Conservation (phyloP, 768 basidiomycete genomes). For the Rhizopogon rudus region DNA sequence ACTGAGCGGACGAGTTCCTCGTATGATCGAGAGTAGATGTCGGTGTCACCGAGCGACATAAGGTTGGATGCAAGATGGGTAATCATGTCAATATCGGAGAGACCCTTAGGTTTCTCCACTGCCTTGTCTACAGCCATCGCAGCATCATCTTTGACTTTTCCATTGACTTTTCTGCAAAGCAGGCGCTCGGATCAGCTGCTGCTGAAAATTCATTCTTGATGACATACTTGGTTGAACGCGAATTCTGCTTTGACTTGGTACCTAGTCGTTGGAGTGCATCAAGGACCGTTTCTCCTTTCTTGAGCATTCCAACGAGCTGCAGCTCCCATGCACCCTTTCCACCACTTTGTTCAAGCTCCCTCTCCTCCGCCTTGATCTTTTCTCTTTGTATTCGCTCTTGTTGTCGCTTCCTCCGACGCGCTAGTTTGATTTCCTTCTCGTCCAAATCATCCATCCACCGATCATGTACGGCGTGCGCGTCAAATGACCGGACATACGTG, state of each 20-base stretch:
- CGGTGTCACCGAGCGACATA: slow-evolving; percentile 81
- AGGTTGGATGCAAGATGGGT: slow-evolving; percentile 86
- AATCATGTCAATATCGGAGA: slow-evolving; percentile 66
- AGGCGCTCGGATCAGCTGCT: neutral
- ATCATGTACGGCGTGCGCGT: slow-evolving; percentile 90
- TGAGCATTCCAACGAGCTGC: slow-evolving; percentile 68
- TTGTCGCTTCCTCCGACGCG: slow-evolving; percentile 67
- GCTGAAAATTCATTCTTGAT: neutral
- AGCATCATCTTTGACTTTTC: slow-evolving; percentile 27
- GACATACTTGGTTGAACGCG: slow-evolving; percentile 20
- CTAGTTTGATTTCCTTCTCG: slow-evolving; percentile 81
- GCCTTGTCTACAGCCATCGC: slow-evolving; percentile 50
- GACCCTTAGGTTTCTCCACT: slow-evolving; percentile 18
- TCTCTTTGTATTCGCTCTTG: slow-evolving; percentile 70
- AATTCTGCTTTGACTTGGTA: slow-evolving; percentile 48
- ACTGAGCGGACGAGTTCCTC: slow-evolving; percentile 79
- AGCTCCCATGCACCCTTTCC: slow-evolving; percentile 59
- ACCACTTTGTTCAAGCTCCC: slow-evolving; percentile 63
- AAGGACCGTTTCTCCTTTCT: slow-evolving; percentile 87
- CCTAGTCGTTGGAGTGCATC: slow-evolving; percentile 88
- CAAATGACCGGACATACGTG: slow-evolving; percentile 77
- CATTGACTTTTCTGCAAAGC: slow-evolving; percentile 19
- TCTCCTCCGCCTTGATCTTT: slow-evolving; percentile 67
- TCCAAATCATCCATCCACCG: slow-evolving; percentile 92
- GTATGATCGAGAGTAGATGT: slow-evolving; percentile 83